Conservation (phyloP, 148 eudicot genomes). For the Chenopodium album region DNA sequence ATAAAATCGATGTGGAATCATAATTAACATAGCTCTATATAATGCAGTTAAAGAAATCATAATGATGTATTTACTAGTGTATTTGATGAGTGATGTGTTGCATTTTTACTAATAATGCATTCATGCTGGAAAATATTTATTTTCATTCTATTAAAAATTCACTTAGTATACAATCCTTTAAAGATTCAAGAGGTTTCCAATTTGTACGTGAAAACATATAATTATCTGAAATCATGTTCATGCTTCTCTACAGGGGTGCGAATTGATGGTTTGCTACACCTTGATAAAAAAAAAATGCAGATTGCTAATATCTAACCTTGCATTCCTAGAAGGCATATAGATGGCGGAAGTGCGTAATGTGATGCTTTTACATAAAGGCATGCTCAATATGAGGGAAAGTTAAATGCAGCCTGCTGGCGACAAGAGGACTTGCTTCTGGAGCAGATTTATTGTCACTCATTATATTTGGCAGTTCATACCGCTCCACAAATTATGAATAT, state of each 20-base stretch:
- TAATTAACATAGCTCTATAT: neutral
- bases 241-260: slow-evolving; percentile 14
- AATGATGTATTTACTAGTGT: neutral
- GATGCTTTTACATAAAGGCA: neutral
- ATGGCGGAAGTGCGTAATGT: neutral
- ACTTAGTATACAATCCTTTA: neutral
- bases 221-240: neutral
- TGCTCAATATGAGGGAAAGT: neutral
- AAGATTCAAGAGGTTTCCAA: neutral
- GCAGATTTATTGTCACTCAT: neutral
- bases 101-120: neutral
- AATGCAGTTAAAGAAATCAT: neutral
- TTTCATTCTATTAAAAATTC: neutral
- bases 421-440: slow-evolving; percentile 6
- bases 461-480: neutral
- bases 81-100: neutral
- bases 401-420: neutral
- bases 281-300: slow-evolving; percentile 5
- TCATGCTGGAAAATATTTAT: no score
- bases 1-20: neutral
- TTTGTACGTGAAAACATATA: neutral
- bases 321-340: slow-evolving; percentile 2
- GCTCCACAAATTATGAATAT: slow-evolving; percentile 16
- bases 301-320: slow-evolving; percentile 3
- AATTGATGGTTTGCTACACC: neutral